phyloP scores from a whole-genome alignment of 2,329 filamentous ascomycete species.

The Phaeosphaeriaceae sp. region DNA sequence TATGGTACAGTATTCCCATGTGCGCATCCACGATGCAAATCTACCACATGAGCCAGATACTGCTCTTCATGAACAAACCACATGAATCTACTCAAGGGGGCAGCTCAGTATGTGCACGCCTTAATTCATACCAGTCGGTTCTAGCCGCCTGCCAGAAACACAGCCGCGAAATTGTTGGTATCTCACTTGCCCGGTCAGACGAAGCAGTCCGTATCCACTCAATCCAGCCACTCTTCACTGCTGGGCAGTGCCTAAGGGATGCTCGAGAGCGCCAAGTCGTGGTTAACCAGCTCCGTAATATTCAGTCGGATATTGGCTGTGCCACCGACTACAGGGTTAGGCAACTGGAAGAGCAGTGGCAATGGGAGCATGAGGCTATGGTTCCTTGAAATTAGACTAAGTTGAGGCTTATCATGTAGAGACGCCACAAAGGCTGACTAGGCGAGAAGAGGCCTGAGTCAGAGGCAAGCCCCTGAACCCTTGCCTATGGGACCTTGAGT shows the following conservation, averaged over 20 bases:
- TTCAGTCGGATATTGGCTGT: conserved; percentile 69
- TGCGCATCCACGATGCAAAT: conserved; percentile 70
- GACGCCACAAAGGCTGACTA: background rate
- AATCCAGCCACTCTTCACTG: conserved; percentile 66
- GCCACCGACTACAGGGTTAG: conserved; percentile 66
- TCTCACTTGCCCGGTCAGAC: conserved; percentile 63
- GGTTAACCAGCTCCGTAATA: conserved; percentile 61
- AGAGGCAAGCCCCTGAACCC: background rate
- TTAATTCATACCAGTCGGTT: conserved; percentile 64
- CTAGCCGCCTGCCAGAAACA: conserved; percentile 62
- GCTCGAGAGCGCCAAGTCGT: conserved; percentile 61
- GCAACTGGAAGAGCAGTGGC: conserved; percentile 59
- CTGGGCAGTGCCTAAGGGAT: conserved; percentile 65
- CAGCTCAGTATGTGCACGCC: conserved; percentile 60
- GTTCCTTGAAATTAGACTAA: conserved; percentile 20
- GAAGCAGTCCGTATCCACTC: conserved; percentile 64
- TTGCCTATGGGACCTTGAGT: background rate
- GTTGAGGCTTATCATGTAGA: conserved; percentile 2
- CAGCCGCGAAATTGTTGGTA: conserved; percentile 67
- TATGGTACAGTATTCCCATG: conserved; percentile 69
- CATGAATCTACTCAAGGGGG: conserved; percentile 61
- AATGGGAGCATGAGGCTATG: conserved; percentile 35
- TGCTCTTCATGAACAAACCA: conserved; percentile 66
- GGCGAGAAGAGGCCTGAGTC: background rate
- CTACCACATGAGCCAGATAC: conserved; percentile 69